These are phyloP conservation scores for Hypoxylon sp. DNA, from an alignment of 2,329 filamentous ascomycete species.

Conservation along the genomic window DNA sequence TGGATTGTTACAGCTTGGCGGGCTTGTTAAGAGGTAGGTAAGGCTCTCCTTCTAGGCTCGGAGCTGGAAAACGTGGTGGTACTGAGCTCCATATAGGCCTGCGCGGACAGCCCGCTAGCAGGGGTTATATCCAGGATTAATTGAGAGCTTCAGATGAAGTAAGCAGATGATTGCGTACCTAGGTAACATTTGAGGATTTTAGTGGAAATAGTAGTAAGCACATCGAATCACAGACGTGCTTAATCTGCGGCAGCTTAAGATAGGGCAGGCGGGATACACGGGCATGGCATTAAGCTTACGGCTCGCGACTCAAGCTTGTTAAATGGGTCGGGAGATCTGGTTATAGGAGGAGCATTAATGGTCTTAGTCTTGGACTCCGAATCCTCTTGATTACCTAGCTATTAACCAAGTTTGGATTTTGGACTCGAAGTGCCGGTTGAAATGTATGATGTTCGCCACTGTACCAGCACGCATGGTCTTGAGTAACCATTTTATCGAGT, in stretches of 20 bases:
- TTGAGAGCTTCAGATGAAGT: conserved; percentile 6
- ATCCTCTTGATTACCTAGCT: conserved; percentile 8
- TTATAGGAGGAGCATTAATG: conserved; percentile 31
- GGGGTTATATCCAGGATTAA: conserved; percentile 13
- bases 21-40: not conserved
- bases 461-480: conserved; percentile 7
- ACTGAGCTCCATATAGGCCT: conserved; percentile 13
- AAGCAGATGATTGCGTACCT: conserved; percentile 10
- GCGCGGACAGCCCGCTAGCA: conserved; percentile 23
- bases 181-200: conserved; percentile 28
- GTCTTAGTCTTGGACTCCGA: conserved; percentile 17
- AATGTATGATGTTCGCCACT: conserved; percentile 16
- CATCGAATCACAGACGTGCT: conserved; percentile 15
- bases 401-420: conserved; percentile 2
- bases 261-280: conserved; percentile 18
- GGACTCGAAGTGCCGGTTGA: conserved; percentile 8
- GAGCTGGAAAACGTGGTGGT: conserved; percentile 21
- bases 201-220: conserved; percentile 34
- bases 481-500: conserved; percentile 1
- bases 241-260: conserved; percentile 12
- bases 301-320: conserved; percentile 23
- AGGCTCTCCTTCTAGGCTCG: conserved; percentile 11
- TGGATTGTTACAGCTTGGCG: conserved; percentile 11
- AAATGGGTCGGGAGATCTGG: conserved; percentile 25
- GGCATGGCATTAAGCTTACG: conserved; percentile 17